Conservation (phyloP, 345 rosid genomes). For the Populus nigra region DNA sequence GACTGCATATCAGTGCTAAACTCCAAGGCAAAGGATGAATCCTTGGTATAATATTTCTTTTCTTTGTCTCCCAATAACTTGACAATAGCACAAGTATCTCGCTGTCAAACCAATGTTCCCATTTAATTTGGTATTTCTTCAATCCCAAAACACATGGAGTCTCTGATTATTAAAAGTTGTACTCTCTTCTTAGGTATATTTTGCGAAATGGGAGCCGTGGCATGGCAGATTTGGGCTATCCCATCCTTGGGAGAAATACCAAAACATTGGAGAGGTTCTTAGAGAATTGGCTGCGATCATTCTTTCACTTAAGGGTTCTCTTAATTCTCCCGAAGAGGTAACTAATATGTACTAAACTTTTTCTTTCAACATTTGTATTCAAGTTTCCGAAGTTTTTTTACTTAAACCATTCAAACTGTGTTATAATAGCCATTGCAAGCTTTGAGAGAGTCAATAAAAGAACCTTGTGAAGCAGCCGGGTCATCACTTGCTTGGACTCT, state of each 20-base stretch:
- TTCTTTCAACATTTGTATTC: not conserved
- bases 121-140: no score
- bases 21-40: slow-evolving; percentile 60
- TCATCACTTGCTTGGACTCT: slow-evolving; percentile 43
- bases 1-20: slow-evolving; percentile 45
- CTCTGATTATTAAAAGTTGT: not conserved
- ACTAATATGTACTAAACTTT: not conserved
- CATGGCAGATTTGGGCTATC: slow-evolving; percentile 74
- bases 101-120: not conserved
- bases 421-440: slow-evolving; percentile 17
- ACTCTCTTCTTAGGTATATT: slow-evolving; percentile 48
- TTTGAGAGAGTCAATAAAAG: slow-evolving; percentile 34
- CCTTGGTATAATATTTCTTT: slow-evolving; percentile 39
- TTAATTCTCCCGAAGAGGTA: slow-evolving; percentile 44
- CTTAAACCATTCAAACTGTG: not conserved
- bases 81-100: not conserved
- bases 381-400: not conserved
- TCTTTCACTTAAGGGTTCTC: slow-evolving; percentile 41
- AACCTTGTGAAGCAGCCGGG: slow-evolving; percentile 39
- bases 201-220: slow-evolving; percentile 97
- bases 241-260: slow-evolving; percentile 77
- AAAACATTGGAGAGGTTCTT: slow-evolving; percentile 56
- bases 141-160: not conserved
- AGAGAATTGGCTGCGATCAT: slow-evolving; percentile 43
- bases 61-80: not conserved